A percentile compares a stretch with the other conserved stretches of the same genome.
phyloP scores from a whole-genome alignment of 2,329 filamentous ascomycete genomes.

The Tolypocladium cylindrosporum region DNA sequence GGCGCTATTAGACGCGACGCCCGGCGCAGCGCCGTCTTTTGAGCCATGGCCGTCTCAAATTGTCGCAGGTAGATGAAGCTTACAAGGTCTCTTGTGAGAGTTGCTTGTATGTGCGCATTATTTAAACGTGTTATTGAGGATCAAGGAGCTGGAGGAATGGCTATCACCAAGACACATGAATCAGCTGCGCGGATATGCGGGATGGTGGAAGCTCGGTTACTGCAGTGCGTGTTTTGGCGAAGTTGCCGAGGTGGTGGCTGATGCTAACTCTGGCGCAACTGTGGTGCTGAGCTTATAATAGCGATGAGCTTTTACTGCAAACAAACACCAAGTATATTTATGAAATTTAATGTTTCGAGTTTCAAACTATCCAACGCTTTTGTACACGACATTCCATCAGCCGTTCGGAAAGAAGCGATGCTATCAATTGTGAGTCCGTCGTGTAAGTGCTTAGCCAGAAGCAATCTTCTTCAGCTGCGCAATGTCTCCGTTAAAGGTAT shows the following conservation, averaged over 20 bases:
- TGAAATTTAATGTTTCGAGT: too few species aligned
- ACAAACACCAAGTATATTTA: too few species aligned
- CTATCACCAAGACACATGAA: neutral
- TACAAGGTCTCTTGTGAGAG: neutral
- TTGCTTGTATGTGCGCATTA: too few species aligned
- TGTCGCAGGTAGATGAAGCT: neutral
- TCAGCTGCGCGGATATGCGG: too few species aligned
- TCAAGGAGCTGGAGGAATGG: neutral
- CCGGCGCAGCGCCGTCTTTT: neutral
- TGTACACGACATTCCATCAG: too few species aligned
- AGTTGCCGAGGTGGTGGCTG: neutral
- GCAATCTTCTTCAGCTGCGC: constrained; percentile 12
- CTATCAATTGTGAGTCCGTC: too few species aligned
- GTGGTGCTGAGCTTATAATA: too few species aligned
- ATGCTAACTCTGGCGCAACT: neutral
- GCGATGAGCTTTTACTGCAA: too few species aligned
- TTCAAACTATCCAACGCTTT: too few species aligned
- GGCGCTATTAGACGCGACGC: neutral
- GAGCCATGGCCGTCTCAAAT: neutral
- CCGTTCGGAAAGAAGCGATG: too few species aligned
- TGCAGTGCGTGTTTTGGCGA: neutral
- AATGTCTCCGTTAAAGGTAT: constrained; percentile 12
- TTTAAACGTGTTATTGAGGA: too few species aligned
- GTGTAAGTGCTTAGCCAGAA: neutral
- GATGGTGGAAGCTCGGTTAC: neutral